Base-by-base conservation (phyloP, 2,329 filamentous ascomycete species). In the Hansfordia pulvinata region DNA sequence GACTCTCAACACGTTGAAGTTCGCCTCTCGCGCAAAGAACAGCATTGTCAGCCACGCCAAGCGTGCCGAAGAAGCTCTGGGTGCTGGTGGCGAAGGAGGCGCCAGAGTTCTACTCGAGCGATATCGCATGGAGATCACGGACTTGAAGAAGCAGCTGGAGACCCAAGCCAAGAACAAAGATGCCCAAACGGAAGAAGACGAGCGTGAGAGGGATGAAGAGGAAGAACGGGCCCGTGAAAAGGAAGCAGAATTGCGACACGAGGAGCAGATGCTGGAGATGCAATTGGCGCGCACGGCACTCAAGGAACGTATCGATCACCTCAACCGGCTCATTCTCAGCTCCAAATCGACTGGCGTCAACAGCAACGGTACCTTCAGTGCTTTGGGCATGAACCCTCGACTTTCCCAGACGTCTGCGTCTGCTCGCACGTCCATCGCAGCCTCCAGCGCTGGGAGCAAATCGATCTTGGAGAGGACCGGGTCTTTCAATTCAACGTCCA, bases 191-290 rank as follows among this genome's bases (percentile, higher is more conserved):
- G 67, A 69, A 24, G 76, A 76, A 20, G 70, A 73, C 23, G 71
- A 78, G 28, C 65, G 62, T 30, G 54, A 60, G 14, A 70, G 67
- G 26, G 68, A 78, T 32, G 70, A 75, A 25, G 71, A 81, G 42
- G 73, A 81, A 38, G 82, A 90, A 43, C 69, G 76, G 38, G 74
- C 63, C 20, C 64, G 76, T 11, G 76, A 90, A 48, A 72, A 78
- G 40, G 83, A 94, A 52, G 80, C 81, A 6, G 76, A 85, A 38
- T 71, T 83, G 38, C 74, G 85, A 20, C 90, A 94, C 40, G 86
- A 94, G 47, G 90, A 96, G 56, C 90, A 98, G 52, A 88, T 98
- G 69, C 64, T 98, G 29, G 90, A 98, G 53, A 96, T 98, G 82
- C 90, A 98, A 49, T 68, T 98, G 24, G 90, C 90, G 17, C 75